Evolutionary conservation across 306 rosid species (phyloP).

Genomic region (Ormosia semicastrata): DNA sequence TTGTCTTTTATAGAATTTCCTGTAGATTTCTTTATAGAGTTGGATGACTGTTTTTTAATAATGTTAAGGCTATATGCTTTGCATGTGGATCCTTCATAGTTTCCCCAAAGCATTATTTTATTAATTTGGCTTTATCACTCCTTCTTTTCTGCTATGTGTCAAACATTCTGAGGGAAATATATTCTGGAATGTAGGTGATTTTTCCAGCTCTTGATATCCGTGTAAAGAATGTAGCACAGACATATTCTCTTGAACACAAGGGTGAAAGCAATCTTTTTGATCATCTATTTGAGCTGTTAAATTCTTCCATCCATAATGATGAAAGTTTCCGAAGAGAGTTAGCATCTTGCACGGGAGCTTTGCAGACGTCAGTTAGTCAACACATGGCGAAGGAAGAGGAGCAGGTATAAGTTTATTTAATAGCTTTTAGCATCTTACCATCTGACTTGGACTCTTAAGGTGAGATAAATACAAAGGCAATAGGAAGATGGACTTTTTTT

Average conservation of each 20-base stretch:
- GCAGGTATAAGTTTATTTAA: constrained; percentile 64
- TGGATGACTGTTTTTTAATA: neutral
- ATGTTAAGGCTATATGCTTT: constrained; percentile 2
- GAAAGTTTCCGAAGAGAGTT: constrained; percentile 88
- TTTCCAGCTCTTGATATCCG: constrained; percentile 97
- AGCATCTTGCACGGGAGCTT: constrained; percentile 93
- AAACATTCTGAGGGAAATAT: constrained; percentile 28
- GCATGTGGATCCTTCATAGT: neutral
- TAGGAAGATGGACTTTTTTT: neutral
- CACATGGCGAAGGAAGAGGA: constrained; percentile 99
- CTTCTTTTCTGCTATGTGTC: constrained; percentile 14
- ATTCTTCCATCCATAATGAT: constrained; percentile 55
- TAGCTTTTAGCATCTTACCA: neutral
- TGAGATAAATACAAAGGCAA: neutral
- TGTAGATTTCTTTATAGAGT: constrained; percentile 17
- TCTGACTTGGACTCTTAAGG: neutral
- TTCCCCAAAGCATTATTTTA: constrained; percentile 10
- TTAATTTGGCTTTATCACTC: constrained; percentile 11
- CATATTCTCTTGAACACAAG: constrained; percentile 97
- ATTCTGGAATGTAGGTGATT: constrained; percentile 69
- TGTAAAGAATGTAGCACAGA: constrained; percentile 97
- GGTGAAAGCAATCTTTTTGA: constrained; percentile 92
- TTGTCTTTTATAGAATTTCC: neutral
- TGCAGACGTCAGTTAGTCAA: constrained; percentile 90
- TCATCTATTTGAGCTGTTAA: constrained; percentile 80